Evolutionary conservation across 2,329 filamentous ascomycete species (phyloP).

Genomic region (Trichoderma sp.): DNA sequence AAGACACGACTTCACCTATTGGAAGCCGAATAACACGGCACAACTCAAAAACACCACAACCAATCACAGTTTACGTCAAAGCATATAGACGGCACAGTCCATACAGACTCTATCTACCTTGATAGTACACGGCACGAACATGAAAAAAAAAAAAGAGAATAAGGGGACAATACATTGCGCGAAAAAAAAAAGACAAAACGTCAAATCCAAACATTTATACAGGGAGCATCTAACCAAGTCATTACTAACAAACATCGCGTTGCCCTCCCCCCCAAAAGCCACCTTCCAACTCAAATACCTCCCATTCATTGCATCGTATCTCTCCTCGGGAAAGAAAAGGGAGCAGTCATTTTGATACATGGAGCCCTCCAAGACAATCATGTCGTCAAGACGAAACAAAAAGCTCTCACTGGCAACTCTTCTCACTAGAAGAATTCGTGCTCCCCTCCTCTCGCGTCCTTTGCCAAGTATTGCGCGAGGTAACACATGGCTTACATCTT

Average conservation of each 20-base stretch:
- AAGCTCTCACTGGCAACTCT: background rate
- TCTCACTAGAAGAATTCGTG: background rate
- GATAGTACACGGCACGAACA: constrained; percentile 2
- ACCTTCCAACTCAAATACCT: constrained; percentile 2
- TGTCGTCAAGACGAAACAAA: constrained; percentile 6
- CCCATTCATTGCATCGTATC: background rate
- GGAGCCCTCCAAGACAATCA: background rate
- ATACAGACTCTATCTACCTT: constrained; percentile 7
- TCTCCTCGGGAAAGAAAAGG: background rate
- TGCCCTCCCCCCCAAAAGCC: constrained; percentile 13
- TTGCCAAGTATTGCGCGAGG: background rate
- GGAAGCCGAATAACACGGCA: background rate
- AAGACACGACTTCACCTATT: background rate
- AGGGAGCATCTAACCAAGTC: constrained; percentile 21
- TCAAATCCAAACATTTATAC: constrained; percentile 20
- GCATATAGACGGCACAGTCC: constrained; percentile 1
- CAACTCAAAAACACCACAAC: background rate
- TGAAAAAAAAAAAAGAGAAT: background rate
- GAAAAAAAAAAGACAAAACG: background rate
- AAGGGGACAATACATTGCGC: background rate
- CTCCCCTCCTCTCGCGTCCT: background rate
- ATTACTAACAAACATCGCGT: constrained; percentile 21
- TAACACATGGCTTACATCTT: background rate
- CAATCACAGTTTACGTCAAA: background rate
- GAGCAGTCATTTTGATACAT: constrained; percentile 4